Base-by-base conservation (phyloP, 129 eudicot species). In the Flaveria ramosissima region DNA sequence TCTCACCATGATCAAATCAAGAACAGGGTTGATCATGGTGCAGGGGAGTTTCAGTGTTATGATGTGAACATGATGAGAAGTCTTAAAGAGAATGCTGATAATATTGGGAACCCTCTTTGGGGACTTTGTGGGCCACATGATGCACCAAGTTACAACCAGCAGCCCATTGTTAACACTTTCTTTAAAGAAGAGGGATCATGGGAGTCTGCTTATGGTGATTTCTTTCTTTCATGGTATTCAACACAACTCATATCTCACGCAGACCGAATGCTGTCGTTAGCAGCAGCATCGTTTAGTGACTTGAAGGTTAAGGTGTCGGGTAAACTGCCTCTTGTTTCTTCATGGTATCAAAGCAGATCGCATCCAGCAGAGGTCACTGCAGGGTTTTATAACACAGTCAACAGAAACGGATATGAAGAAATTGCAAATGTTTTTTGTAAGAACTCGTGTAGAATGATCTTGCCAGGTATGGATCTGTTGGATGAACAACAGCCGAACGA, bases 91-190 rank as follows among this genome's bases (percentile, higher is more conserved):
- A 82, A 86, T 1, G 96, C 93, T 0, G 88, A 91, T 78, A 46
- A 32, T 48, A 45, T 27, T 16, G 96, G 93, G 13, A 80, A 89
- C 64, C 93, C 97, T 55, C 86, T 82, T 53, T 94, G 98, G 97
- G 98, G 98, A 51, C 88, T 88, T 8, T 84, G 85, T 8, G 97
- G 97, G 3, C 98, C 98, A 52, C 98, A 94, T 73, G 97, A 94
- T 56, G 87, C 91, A 50, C 96, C 98, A 43, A 68, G 30, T 68
- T 82, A 85, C 36, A 63, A 87, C 78, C 84, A 90, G 43, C 72
- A 89, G 24, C 97, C 98, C 1, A 32, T 81, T 32, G 16, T 75
- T 2, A 74, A 77, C 73, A 86, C 84, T 47, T 94, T 94, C 83
- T 91, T 91, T 13, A 83, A 71, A 60, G 82, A 88, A 26, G 88